Conservation (phyloP, 306 rosid species). For the Cicer cuneatum region DNA sequence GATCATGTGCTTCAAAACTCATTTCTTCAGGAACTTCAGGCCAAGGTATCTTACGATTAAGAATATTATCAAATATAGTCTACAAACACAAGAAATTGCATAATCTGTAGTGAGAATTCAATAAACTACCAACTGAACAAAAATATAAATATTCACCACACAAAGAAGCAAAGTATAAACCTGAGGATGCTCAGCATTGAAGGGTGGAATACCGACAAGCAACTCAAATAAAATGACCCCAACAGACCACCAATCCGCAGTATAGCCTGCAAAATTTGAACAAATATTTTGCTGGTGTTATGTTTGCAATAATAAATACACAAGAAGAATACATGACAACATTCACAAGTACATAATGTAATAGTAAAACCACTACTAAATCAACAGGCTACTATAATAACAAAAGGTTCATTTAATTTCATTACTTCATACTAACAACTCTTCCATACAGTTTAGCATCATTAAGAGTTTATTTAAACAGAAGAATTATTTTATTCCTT, state of each 20-base stretch:
- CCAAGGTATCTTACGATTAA: conserved; percentile 95
- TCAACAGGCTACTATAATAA: conserved; percentile 5
- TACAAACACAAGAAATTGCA: conserved; percentile 46
- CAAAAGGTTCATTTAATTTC: conserved; percentile 9
- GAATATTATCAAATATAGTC: conserved; percentile 97
- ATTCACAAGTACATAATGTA: conserved; percentile 19
- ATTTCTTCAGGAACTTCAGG: conserved; percentile 83
- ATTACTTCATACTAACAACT: conserved; percentile 21
- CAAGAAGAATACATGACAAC: conserved; percentile 14
- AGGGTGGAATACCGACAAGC: conserved; percentile 98
- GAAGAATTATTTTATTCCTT: conserved; percentile 9
- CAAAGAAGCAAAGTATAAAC: conserved; percentile 50
- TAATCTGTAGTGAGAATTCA: conserved; percentile 30
- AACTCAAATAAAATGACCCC: conserved; percentile 96
- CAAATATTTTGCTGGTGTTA: conserved; percentile 21
- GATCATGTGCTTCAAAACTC: conserved; percentile 89
- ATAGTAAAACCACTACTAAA: background rate
- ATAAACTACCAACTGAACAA: conserved; percentile 33
- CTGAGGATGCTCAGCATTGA: conserved; percentile 99
- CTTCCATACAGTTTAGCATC: conserved; percentile 26
- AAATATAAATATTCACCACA: conserved; percentile 16
- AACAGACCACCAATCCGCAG: conserved; percentile 99
- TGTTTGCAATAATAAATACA: conserved; percentile 31
- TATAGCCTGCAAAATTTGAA: conserved; percentile 63
- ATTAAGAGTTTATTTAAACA: conserved; percentile 15